Conservation (phyloP, 352 stramenopile species). For the Blastocystis sp. region DNA sequence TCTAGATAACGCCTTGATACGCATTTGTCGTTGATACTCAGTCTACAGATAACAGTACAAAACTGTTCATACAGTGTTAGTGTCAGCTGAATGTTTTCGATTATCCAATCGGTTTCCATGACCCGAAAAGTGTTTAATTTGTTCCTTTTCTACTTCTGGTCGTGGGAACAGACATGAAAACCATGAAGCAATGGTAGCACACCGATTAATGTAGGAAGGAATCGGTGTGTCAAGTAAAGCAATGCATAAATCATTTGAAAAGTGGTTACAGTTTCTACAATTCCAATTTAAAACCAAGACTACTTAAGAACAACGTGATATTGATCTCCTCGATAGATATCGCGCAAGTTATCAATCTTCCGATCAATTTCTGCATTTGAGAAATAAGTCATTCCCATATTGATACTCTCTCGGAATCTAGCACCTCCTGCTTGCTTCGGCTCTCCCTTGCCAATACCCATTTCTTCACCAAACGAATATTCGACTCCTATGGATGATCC, state of each 20-base stretch:
- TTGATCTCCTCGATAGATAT: not conserved
- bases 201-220: slow-evolving; percentile 33
- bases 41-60: not conserved
- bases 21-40: slow-evolving; percentile 37
- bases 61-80: not conserved
- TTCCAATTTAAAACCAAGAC: not conserved
- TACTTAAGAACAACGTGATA: slow-evolving; percentile 51
- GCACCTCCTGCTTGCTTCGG: slow-evolving; percentile 20
- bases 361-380: not conserved
- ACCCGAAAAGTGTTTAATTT: not conserved
- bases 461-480: slow-evolving; percentile 31
- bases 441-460: not conserved
- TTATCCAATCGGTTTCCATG: not conserved
- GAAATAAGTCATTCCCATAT: not conserved
- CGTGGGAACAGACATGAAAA: slow-evolving; percentile 17
- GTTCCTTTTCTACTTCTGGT: not conserved
- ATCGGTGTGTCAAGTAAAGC: not conserved
- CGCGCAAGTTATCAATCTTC: not conserved
- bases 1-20: not conserved
- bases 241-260: slow-evolving; percentile 46
- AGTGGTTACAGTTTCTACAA: slow-evolving; percentile 44
- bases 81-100: not conserved
- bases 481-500: slow-evolving; percentile 1
- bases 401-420: slow-evolving; percentile 30
- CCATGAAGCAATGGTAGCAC: slow-evolving; percentile 22